Evolutionary conservation across 441 rosid species (phyloP).

Genomic region (Mallotus repandus): DNA sequence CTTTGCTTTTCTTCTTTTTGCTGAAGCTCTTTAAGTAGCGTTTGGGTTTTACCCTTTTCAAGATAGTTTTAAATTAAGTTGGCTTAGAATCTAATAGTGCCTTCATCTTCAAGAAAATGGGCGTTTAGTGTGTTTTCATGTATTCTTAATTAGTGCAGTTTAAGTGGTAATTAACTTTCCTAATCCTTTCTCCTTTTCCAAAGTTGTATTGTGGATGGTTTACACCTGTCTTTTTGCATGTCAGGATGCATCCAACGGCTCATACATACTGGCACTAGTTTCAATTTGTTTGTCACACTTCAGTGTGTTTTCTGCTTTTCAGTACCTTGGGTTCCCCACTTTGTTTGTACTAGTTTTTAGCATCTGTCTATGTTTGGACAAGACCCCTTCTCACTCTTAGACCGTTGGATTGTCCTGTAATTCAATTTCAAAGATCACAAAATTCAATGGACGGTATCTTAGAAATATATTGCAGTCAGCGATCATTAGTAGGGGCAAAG

Average conservation of each 20-base stretch:
- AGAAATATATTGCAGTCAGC: neutral
- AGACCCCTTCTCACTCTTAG: neutral
- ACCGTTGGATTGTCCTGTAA: conserved; percentile 10
- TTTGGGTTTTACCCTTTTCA: neutral
- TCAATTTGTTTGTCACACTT: neutral
- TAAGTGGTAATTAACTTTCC: neutral
- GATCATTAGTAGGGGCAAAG: neutral
- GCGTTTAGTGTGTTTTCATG: neutral
- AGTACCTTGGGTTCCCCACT: neutral
- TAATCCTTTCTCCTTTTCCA: neutral
- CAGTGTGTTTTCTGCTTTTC: neutral
- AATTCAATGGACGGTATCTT: neutral
- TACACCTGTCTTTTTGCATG: conserved; percentile 5
- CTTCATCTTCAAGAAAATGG: conserved; percentile 6
- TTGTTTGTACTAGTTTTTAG: neutral
- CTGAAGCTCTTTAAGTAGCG: neutral
- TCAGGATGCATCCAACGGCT: conserved; percentile 6
- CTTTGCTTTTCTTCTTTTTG: neutral
- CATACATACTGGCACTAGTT: neutral
- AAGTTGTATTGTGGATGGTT: neutral
- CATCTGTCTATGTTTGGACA: neutral
- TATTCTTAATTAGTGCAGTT: neutral
- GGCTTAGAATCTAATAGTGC: conserved; percentile 6
- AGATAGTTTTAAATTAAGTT: neutral
- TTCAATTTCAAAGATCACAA: neutral